phyloP scores from a whole-genome alignment of 2,329 filamentous ascomycete species.

The Falciphora oryzae region DNA sequence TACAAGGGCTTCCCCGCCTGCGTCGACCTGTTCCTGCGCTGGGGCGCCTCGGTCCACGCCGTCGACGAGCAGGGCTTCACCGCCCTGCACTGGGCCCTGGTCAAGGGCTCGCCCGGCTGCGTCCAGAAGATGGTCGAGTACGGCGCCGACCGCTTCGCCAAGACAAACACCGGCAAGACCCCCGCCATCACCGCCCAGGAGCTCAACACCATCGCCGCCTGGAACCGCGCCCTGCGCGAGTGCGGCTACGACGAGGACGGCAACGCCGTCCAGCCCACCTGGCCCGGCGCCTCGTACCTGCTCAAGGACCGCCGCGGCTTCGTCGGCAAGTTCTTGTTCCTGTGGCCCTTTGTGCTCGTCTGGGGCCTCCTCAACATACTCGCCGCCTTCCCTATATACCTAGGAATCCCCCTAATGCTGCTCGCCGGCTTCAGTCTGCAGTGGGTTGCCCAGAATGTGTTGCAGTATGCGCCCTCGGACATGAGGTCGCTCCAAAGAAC shows the following conservation, averaged over 20 bases:
- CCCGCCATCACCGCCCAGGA: slow-evolving; percentile 80
- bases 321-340: slow-evolving; percentile 79
- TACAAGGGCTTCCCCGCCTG: slow-evolving; percentile 95
- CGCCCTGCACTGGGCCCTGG: slow-evolving; percentile 91
- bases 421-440: slow-evolving; percentile 66
- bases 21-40: slow-evolving; percentile 86
- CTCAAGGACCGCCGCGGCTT: slow-evolving; percentile 73
- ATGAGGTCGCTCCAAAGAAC: slow-evolving; percentile 90
- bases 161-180: slow-evolving; percentile 86
- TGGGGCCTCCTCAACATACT: slow-evolving; percentile 66
- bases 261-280: slow-evolving; percentile 61
- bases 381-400: slow-evolving; percentile 66
- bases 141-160: slow-evolving; percentile 85
- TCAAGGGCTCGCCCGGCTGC: slow-evolving; percentile 84
- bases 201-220: slow-evolving; percentile 73
- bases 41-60: slow-evolving; percentile 91
- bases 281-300: slow-evolving; percentile 67
- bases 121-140: slow-evolving; percentile 95
- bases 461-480: slow-evolving; percentile 78
- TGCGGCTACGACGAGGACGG: slow-evolving; percentile 52
- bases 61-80: slow-evolving; percentile 91
- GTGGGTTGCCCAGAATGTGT: slow-evolving; percentile 68
- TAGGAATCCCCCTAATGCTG: slow-evolving; percentile 67
- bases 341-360: slow-evolving; percentile 78
- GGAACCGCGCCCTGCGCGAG: slow-evolving; percentile 26